A percentile compares a stretch with the other conserved stretches of the same genome.
Conservation (phyloP, 768 basidiomycete genomes). For the Clitopilus passeckerianus region DNA sequence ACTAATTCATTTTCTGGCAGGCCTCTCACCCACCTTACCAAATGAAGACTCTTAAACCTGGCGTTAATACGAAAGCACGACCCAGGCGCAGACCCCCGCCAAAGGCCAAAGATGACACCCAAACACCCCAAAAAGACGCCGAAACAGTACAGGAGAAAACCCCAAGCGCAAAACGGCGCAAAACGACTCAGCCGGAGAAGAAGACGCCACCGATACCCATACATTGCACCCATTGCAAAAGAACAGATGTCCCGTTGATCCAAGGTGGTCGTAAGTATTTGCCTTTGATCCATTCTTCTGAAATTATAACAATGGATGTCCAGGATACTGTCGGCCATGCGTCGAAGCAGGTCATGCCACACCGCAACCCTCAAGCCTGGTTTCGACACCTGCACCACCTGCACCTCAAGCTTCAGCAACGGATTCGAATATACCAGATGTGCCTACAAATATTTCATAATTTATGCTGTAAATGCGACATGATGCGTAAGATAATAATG, state of each 20-base stretch:
- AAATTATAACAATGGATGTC: background rate
- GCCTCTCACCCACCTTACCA: conserved; percentile 41
- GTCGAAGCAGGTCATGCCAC: conserved; percentile 46
- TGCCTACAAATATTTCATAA: background rate
- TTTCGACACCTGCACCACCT: background rate
- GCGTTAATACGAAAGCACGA: conserved; percentile 23
- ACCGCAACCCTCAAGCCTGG: conserved; percentile 5
- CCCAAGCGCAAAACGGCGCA: conserved; percentile 35
- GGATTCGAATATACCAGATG: background rate
- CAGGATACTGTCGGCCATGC: conserved; percentile 69
- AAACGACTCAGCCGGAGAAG: conserved; percentile 25
- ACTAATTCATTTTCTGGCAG: conserved; percentile 17
- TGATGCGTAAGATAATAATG: conserved; percentile 3
- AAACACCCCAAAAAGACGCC: conserved; percentile 8
- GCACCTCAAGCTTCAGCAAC: background rate
- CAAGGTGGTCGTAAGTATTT: conserved; percentile 63
- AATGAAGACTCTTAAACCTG: conserved; percentile 57
- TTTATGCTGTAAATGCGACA: background rate
- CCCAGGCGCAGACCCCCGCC: conserved; percentile 20
- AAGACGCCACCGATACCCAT: conserved; percentile 22
- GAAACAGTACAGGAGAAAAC: conserved; percentile 1
- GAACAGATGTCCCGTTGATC: conserved; percentile 70
- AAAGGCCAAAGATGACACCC: conserved; percentile 19
- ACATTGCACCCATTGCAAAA: conserved; percentile 55
- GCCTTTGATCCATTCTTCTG: background rate